These are phyloP conservation scores for Yamadazyma epiphylla DNA, from an alignment of 1,139 yeast genomes.

Conservation along the genomic window DNA sequence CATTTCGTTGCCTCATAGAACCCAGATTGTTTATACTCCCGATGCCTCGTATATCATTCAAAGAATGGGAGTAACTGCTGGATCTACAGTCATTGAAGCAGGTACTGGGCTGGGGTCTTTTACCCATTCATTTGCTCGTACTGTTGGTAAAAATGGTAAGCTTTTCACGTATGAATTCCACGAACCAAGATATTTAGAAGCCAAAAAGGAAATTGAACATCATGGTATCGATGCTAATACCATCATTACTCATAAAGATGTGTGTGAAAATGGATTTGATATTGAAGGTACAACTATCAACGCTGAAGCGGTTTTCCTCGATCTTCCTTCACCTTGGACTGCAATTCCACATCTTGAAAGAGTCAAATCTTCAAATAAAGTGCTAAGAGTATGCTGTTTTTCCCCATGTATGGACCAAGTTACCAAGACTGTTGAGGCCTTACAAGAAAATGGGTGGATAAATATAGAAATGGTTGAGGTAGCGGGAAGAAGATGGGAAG, in stretches of 20 bases:
- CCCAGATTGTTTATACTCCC: conserved; percentile 95
- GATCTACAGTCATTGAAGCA: conserved; percentile 85
- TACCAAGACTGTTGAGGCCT: conserved; percentile 71
- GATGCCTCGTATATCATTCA: conserved; percentile 91
- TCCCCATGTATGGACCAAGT: conserved; percentile 99
- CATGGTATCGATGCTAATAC: conserved; percentile 60
- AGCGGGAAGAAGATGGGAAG: conserved; percentile 83
- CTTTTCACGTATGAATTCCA: conserved; percentile 91
- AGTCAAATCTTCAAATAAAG: conserved; percentile 53
- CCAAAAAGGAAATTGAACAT: conserved; percentile 65
- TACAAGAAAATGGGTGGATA: conserved; percentile 80
- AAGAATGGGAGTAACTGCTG: conserved; percentile 68
- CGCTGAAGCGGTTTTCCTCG: conserved; percentile 79
- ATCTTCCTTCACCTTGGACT: conserved; percentile 95
- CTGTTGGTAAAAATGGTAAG: conserved; percentile 59
- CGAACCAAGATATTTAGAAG: conserved; percentile 76
- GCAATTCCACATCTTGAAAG: conserved; percentile 74
- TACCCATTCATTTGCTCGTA: conserved; percentile 87
- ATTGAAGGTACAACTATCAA: conserved; percentile 35
- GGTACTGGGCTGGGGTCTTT: conserved; percentile 98
- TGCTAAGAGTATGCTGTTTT: conserved; percentile 82
- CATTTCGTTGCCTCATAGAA: conserved; percentile 88
- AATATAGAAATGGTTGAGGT: conserved; percentile 91
- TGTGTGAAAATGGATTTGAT: conserved; percentile 80
- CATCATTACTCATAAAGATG: conserved; percentile 83